Conservation (phyloP, 306 rosid species). For the Morella rubra region DNA sequence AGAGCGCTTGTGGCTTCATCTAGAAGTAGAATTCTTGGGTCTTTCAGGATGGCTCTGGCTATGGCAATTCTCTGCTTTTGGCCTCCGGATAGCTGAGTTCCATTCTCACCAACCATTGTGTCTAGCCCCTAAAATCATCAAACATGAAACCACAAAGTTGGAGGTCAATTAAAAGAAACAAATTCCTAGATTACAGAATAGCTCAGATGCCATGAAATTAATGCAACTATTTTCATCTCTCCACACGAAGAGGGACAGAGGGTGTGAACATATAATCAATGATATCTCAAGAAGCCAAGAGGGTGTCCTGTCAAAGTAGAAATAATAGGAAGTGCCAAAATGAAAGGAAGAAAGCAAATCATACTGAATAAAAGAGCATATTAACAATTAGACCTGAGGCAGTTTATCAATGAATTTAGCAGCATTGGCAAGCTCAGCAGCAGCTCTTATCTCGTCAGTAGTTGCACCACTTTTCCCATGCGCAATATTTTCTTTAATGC, state of each 20-base stretch:
- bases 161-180: not conserved
- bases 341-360: not conserved
- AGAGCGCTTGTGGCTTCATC: slow-evolving; percentile 66
- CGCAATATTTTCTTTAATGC: slow-evolving; percentile 75
- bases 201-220: not conserved
- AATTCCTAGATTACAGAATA: not conserved
- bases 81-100: slow-evolving; percentile 72
- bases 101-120: slow-evolving; percentile 80
- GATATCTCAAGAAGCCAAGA: not conserved
- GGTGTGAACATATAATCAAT: not conserved
- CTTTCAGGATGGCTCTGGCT: slow-evolving; percentile 54
- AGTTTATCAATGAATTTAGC: slow-evolving; percentile 66
- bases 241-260: not conserved
- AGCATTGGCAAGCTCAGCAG: slow-evolving; percentile 79
- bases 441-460: slow-evolving; percentile 60
- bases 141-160: not conserved
- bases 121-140: slow-evolving; percentile 44
- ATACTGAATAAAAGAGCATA: slow-evolving; percentile 11
- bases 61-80: slow-evolving; percentile 62
- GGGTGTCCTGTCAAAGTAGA: not conserved
- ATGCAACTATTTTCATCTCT: not conserved
- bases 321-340: not conserved
- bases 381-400: slow-evolving; percentile 47
- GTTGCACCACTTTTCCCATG: slow-evolving; percentile 74
- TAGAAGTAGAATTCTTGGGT: slow-evolving; percentile 48